phyloP scores from a whole-genome alignment of 2,329 filamentous ascomycete genomes.

The Ophiognomonia clavigignenti-juglandacearum region DNA sequence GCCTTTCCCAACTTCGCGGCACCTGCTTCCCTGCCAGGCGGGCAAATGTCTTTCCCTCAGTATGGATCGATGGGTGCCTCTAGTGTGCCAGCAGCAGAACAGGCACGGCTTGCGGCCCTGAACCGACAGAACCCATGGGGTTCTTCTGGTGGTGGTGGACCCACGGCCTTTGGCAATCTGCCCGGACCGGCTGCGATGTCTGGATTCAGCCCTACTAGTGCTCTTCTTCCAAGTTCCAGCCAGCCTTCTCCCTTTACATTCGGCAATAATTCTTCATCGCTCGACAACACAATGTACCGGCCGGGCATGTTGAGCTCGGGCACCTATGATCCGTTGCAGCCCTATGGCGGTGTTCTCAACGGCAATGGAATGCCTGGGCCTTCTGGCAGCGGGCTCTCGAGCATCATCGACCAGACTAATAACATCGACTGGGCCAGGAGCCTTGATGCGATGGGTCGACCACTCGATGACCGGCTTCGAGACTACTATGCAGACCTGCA shows the following conservation, averaged over 20 bases:
- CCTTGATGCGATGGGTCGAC: constrained; percentile 30
- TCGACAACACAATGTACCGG: constrained; percentile 2
- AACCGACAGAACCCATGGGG: no score
- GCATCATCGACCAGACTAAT: constrained; percentile 34
- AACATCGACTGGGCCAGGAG: constrained; percentile 31
- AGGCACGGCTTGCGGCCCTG: no score
- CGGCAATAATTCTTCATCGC: no score
- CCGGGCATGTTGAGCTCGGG: constrained; percentile 19
- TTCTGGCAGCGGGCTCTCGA: constrained; percentile 20
- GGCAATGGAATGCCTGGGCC: constrained; percentile 5
- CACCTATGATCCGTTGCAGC: constrained; percentile 13
- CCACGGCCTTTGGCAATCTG: constrained; percentile 20
- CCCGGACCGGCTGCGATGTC: constrained; percentile 7
- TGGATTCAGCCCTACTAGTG: neutral
- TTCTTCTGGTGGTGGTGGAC: constrained; percentile 5
- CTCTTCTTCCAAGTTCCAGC: neutral
- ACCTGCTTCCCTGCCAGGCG: no score
- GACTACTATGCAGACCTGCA: constrained; percentile 30
- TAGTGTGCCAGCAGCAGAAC: no score
- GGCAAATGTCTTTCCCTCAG: no score
- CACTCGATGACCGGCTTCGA: constrained; percentile 29
- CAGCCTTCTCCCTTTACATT: neutral
- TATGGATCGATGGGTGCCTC: no score
- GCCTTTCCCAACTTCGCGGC: no score
- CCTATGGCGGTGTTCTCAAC: constrained; percentile 2